Evolutionary conservation across 345 rosid species (phyloP).

Genomic region (Rhizophora apiculata): DNA sequence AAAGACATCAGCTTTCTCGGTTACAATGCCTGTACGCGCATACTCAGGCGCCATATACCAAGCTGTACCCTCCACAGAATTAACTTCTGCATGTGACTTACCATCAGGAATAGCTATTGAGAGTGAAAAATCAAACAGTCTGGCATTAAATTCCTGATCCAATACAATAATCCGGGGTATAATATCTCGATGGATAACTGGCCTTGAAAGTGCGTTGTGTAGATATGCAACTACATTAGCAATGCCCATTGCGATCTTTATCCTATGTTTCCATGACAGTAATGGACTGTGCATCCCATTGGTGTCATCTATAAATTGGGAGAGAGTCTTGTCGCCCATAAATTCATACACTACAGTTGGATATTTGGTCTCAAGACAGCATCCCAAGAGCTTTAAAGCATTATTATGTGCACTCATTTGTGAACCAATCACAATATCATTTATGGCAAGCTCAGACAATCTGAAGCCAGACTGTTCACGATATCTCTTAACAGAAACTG

Average conservation of each 20-base stretch:
- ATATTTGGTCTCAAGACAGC: background rate
- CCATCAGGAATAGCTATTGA: no score
- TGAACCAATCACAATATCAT: background rate
- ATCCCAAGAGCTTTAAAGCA: background rate
- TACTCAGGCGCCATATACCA: background rate
- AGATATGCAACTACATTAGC: background rate
- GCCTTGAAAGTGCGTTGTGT: background rate
- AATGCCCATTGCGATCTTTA: background rate
- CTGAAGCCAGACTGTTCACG: accelerated
- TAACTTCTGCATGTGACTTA: no score
- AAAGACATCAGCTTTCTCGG: background rate
- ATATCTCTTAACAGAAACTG: conserved; percentile 1
- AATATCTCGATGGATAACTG: background rate
- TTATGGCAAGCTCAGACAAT: background rate
- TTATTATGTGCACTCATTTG: background rate
- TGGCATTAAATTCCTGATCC: background rate
- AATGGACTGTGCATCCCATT: background rate
- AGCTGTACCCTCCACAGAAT: no score
- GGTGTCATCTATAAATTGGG: accelerated
- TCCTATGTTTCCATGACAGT: background rate
- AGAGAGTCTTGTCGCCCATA: background rate
- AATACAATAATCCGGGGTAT: accelerated
- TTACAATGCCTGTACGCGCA: accelerated
- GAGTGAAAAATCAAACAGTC: no score
- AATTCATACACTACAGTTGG: background rate